Conservation (phyloP, 495 filamentous ascomycete genomes). For the Letharia lupina region DNA sequence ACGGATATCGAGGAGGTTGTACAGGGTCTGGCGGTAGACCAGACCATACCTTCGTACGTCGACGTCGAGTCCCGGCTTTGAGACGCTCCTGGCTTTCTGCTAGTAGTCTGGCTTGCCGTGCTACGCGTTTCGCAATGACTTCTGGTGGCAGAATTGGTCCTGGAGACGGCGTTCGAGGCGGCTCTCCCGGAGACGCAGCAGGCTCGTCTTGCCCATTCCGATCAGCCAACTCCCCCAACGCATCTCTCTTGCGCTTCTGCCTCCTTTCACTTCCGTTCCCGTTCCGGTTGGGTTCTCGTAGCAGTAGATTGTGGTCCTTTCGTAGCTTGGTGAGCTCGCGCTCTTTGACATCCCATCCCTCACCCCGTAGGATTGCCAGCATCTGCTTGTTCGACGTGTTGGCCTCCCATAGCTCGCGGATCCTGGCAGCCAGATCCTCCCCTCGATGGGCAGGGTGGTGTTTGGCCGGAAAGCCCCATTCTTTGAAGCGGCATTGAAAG, state of each 20-base stretch:
- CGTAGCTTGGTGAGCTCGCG: conserved; percentile 60
- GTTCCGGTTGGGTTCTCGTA: conserved; percentile 54
- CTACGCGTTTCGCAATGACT: conserved; percentile 46
- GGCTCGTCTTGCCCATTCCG: conserved; percentile 31
- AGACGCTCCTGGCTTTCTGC: conserved; percentile 56
- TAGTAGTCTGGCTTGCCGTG: conserved; percentile 49
- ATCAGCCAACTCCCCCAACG: conserved; percentile 38
- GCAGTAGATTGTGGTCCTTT: conserved; percentile 52
- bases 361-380: conserved; percentile 56
- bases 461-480: conserved; percentile 71
- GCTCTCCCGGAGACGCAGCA: conserved; percentile 18
- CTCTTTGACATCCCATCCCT: conserved; percentile 64
- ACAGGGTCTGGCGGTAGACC: conserved; percentile 67
- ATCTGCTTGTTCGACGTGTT: conserved; percentile 65
- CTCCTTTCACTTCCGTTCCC: conserved; percentile 24
- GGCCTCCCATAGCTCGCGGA: conserved; percentile 67
- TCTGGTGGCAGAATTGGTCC: conserved; percentile 44
- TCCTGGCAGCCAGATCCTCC: conserved; percentile 51
- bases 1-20: conserved; percentile 67
- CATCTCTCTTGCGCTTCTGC: conserved; percentile 34
- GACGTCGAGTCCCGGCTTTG: conserved; percentile 58
- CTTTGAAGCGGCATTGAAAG: conserved; percentile 63
- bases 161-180: conserved; percentile 3
- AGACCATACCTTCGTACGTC: conserved; percentile 61
- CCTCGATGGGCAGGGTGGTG: conserved; percentile 63